These are phyloP conservation scores for Chaetoceros tenuissimus DNA, from an alignment of 108 stramenopile genomes.

Conservation along the genomic window DNA sequence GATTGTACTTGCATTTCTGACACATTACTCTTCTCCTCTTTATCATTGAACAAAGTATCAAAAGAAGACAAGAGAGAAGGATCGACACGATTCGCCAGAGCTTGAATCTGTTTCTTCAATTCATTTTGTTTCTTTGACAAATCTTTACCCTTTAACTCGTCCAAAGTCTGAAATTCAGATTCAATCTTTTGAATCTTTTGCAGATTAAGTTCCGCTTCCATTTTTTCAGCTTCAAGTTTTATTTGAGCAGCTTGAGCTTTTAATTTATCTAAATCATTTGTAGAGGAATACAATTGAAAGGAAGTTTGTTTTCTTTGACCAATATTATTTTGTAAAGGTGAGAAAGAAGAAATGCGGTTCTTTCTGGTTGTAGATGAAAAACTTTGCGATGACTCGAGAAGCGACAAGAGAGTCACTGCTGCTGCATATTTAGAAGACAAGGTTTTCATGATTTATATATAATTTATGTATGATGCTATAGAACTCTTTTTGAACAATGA, in stretches of 20 bases:
- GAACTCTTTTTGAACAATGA: too few relatives aligned
- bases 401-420: too few relatives aligned
- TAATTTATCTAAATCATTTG: background rate
- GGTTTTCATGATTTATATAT: too few relatives aligned
- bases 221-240: slow-evolving; percentile 1
- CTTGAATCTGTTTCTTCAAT: background rate
- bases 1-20: background rate
- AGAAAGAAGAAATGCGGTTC: too few relatives aligned
- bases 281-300: background rate
- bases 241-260: background rate
- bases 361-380: too few relatives aligned
- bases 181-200: background rate
- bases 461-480: too few relatives aligned
- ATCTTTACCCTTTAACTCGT: background rate
- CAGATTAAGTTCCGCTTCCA: slow-evolving; percentile 1
- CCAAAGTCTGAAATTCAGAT: background rate
- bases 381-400: too few relatives aligned
- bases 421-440: too few relatives aligned
- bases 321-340: too few relatives aligned
- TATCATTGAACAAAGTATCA: background rate
- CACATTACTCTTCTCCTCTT: background rate
- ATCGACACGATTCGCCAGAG: background rate
- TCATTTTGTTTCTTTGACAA: background rate
- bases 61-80: background rate
- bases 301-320: too few relatives aligned